phyloP scores from a whole-genome alignment of 2,329 filamentous ascomycete genomes.

The Aspergillus tubingensis region DNA sequence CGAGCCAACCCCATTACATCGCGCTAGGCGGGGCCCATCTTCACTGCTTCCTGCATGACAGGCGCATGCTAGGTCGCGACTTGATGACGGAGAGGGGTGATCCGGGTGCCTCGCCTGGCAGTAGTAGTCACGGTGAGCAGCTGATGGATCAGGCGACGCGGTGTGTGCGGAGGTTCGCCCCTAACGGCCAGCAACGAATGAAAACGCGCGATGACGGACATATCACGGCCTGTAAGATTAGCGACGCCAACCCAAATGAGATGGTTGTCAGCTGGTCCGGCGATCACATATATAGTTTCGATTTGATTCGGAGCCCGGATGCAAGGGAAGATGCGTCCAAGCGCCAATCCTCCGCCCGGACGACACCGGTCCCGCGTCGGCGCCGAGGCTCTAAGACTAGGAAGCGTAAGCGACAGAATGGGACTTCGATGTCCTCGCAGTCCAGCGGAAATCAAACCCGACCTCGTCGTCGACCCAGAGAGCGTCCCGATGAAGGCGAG shows the following conservation, averaged over 20 bases:
- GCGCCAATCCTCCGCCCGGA: constrained; percentile 27
- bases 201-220: constrained; percentile 57
- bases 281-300: constrained; percentile 67
- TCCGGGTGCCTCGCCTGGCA: constrained; percentile 42
- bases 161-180: constrained; percentile 68
- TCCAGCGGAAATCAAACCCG: constrained; percentile 50
- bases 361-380: constrained; percentile 30
- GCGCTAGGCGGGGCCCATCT: constrained; percentile 68
- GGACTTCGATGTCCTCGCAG: constrained; percentile 45
- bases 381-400: constrained; percentile 43
- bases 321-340: constrained; percentile 46
- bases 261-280: constrained; percentile 69
- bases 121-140: constrained; percentile 54
- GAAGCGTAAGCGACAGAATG: constrained; percentile 61
- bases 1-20: constrained; percentile 69
- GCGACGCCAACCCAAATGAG: constrained; percentile 67
- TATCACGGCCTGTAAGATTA: constrained; percentile 71
- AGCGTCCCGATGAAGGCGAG: constrained; percentile 41
- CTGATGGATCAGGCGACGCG: constrained; percentile 61
- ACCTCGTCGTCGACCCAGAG: constrained; percentile 51
- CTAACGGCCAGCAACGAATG: constrained; percentile 56
- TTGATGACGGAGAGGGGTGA: constrained; percentile 55
- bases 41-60: constrained; percentile 69
- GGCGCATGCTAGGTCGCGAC: constrained; percentile 67
- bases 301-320: constrained; percentile 62